phyloP scores from a whole-genome alignment of 2,329 filamentous ascomycete species.

The Aspergillus cejpii region DNA sequence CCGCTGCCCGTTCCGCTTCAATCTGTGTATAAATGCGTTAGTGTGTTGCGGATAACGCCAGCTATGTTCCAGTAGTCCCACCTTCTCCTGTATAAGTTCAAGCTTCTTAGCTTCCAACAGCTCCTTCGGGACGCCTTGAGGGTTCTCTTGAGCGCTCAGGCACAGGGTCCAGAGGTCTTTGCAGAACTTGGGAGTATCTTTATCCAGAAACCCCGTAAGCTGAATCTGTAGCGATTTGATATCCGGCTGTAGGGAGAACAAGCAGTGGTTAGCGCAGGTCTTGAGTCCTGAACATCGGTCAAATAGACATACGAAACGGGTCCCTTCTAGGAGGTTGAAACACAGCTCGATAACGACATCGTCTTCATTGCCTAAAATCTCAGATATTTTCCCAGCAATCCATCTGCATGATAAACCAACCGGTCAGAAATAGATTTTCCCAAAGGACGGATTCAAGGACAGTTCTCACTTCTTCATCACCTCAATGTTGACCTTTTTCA shows the following conservation, averaged over 20 bases:
- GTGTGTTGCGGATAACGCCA: background rate
- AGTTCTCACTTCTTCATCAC: slow-evolving; percentile 86
- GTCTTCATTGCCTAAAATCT: slow-evolving; percentile 86
- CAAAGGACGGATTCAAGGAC: slow-evolving; percentile 10
- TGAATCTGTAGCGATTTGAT: slow-evolving; percentile 94
- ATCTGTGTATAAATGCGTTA: slow-evolving; percentile 47
- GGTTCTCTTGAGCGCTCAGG: slow-evolving; percentile 79
- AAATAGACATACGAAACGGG: slow-evolving; percentile 60
- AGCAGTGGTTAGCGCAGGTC: slow-evolving; percentile 13
- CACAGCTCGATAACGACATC: slow-evolving; percentile 89
- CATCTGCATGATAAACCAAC: slow-evolving; percentile 58
- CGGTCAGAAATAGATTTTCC: slow-evolving; percentile 9
- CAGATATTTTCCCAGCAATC: slow-evolving; percentile 82
- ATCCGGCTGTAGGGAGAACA: slow-evolving; percentile 60
- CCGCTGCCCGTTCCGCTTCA: slow-evolving; percentile 73
- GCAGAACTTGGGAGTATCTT: slow-evolving; percentile 81
- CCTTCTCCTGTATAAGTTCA: slow-evolving; percentile 92
- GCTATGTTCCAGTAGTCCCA: slow-evolving; percentile 37
- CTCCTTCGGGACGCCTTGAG: slow-evolving; percentile 88
- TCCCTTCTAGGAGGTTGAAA: slow-evolving; percentile 63
- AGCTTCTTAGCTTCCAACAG: slow-evolving; percentile 92
- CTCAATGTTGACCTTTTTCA: slow-evolving; percentile 92
- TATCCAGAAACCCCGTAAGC: slow-evolving; percentile 89
- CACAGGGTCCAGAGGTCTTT: slow-evolving; percentile 90
- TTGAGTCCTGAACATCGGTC: slow-evolving; percentile 1